A percentile compares a stretch with the other conserved stretches of the same genome.
phyloP scores from a whole-genome alignment of 129 eudicot genomes.

The Saposhnikovia divaricata region DNA sequence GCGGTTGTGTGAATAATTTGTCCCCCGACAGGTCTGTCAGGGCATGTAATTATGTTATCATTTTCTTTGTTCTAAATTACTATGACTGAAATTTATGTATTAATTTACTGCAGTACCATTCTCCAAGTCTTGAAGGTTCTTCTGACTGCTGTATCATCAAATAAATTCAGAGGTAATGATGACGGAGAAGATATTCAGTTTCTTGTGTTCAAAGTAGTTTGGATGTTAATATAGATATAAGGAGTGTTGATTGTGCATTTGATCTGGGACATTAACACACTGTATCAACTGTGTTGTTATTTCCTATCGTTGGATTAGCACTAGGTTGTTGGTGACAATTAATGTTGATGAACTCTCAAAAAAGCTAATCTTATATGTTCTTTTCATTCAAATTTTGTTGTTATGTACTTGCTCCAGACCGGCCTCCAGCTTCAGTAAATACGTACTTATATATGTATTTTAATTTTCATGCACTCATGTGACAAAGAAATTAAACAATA shows the following conservation, averaged over 20 bases:
- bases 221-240: not conserved
- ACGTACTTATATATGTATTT: not conserved
- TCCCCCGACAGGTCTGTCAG: slow-evolving; percentile 73
- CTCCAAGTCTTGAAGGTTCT: slow-evolving; percentile 97
- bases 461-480: not conserved
- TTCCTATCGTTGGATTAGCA: not conserved
- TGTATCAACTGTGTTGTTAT: not conserved
- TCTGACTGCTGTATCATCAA: slow-evolving; percentile 92
- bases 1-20: slow-evolving; percentile 84
- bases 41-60: not conserved
- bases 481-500: not conserved
- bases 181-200: not conserved
- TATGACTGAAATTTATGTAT: slow-evolving; percentile 9
- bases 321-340: not conserved
- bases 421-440: not conserved
- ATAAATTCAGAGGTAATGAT: slow-evolving; percentile 81
- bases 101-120: slow-evolving; percentile 69
- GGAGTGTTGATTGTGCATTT: not conserved
- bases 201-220: not conserved
- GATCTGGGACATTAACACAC: not conserved
- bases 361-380: not conserved
- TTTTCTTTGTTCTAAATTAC: not conserved
- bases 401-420: not conserved
- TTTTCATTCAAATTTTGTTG: not conserved
- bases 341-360: not conserved